phyloP scores from a whole-genome alignment of 2,329 filamentous ascomycete genomes.

The Dactylella cylindrospora region DNA sequence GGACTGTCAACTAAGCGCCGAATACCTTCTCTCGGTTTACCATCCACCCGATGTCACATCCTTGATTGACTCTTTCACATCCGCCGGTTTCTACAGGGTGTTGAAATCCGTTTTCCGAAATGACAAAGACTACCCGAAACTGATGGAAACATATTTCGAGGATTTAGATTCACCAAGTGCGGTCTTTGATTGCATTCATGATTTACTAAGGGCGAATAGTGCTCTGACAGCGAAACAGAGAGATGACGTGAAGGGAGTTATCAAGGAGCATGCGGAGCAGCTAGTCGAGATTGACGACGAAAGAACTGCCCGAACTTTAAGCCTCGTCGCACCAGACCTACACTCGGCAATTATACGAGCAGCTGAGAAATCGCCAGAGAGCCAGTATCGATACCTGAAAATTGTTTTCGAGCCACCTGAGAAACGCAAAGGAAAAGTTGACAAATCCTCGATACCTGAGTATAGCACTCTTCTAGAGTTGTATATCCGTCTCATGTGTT shows the following conservation, averaged over 20 bases:
- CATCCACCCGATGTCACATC: constrained; percentile 78
- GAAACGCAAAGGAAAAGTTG: constrained; percentile 35
- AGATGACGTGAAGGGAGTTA: constrained; percentile 68
- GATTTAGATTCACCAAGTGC: constrained; percentile 73
- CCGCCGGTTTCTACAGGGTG: constrained; percentile 84
- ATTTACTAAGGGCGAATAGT: constrained; percentile 68
- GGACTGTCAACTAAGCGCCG: constrained; percentile 93
- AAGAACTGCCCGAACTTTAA: constrained; percentile 67
- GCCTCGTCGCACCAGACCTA: constrained; percentile 63
- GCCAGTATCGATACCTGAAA: constrained; percentile 75
- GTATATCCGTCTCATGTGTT: constrained; percentile 90
- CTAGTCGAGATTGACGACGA: constrained; percentile 68
- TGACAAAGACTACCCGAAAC: constrained; percentile 75
- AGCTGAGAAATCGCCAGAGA: constrained; percentile 62
- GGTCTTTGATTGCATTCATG: constrained; percentile 76
- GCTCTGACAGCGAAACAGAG: constrained; percentile 69
- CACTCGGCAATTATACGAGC: constrained; percentile 67
- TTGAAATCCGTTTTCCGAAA: constrained; percentile 82
- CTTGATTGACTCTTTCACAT: constrained; percentile 74
- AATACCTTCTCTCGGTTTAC: constrained; percentile 91
- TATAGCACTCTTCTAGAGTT: constrained; percentile 69
- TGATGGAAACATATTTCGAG: constrained; percentile 80
- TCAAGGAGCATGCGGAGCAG: constrained; percentile 66
- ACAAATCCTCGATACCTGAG: constrained; percentile 41
- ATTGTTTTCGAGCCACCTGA: constrained; percentile 68